phyloP scores from a whole-genome alignment of 371 early-diverging fungal genomes.

The Mortierella sp. region DNA sequence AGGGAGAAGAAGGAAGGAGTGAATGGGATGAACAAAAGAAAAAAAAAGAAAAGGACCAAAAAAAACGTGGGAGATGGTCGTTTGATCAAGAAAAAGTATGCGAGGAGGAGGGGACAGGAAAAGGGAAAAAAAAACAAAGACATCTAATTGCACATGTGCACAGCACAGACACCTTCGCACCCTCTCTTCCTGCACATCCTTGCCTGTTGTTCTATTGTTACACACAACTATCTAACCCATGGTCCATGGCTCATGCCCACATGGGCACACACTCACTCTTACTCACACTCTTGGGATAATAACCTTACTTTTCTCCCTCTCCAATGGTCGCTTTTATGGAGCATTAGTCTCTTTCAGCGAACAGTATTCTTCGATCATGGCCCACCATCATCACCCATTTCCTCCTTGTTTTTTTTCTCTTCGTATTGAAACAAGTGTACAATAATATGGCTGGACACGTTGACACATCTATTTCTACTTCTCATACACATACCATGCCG shows the following conservation, averaged over 20 bases:
- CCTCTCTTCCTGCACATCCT: constrained; percentile 6
- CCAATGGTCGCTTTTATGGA: no score
- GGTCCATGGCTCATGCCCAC: constrained; percentile 2
- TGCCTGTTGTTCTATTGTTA: background rate
- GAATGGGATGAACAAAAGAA: background rate
- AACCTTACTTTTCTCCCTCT: no score
- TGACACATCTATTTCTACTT: no score
- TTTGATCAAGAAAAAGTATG: background rate
- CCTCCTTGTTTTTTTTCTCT: no score
- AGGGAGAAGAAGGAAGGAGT: background rate
- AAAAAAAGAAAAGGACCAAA: background rate
- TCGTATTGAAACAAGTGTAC: no score
- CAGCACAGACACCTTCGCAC: background rate
- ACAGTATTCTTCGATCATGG: no score
- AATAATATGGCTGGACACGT: no score
- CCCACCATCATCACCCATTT: no score
- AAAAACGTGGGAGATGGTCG: background rate
- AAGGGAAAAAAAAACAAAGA: background rate
- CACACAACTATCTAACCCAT: background rate
- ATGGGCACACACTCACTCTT: no score
- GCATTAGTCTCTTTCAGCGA: no score
- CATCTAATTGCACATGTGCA: constrained; percentile 4
- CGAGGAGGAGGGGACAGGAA: background rate
- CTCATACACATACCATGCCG: no score
- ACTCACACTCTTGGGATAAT: no score